These are phyloP conservation scores for Leishmania major DNA, from an alignment of 208 protist species.

Conservation along the genomic window DNA sequence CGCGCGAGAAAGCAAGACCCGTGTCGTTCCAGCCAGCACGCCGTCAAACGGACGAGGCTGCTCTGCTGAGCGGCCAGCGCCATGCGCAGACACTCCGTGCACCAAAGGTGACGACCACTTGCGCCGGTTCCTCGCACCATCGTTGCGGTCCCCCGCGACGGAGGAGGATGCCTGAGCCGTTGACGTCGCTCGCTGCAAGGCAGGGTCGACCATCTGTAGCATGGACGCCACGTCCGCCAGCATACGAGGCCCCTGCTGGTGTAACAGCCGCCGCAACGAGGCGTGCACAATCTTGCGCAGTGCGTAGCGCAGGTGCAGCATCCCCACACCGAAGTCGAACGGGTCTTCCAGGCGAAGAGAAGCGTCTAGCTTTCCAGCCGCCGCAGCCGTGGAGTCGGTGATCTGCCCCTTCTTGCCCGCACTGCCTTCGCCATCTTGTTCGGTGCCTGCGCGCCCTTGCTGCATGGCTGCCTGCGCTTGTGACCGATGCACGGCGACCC, in stretches of 20 bases:
- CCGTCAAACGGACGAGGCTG: conserved; percentile 35
- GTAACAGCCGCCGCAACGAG: conserved; percentile 63
- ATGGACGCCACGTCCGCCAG: conserved; percentile 73
- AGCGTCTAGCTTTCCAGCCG: conserved; percentile 47
- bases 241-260: conserved; percentile 53
- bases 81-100: not conserved
- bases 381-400: not conserved
- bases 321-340: conserved; percentile 71
- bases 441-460: not conserved
- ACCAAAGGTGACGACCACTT: not conserved
- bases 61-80: not conserved
- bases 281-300: conserved; percentile 86
- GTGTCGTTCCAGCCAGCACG: conserved; percentile 73
- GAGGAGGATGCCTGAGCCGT: not conserved
- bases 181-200: conserved; percentile 12
- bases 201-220: conserved; percentile 47
- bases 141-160: not conserved
- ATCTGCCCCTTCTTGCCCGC: not conserved
- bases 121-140: not conserved
- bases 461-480: conserved; percentile 34
- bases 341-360: conserved; percentile 76
- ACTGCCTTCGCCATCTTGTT: not conserved
- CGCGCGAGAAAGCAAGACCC: conserved; percentile 64
- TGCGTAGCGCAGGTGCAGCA: conserved; percentile 86
- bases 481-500: conserved; percentile 49